Evolutionary conservation across 371 early-diverging fungal genomes (phyloP), one percentile per base, ranked within the genome.

Genomic region (Batrachochytrium dendrobatidis): DNA sequence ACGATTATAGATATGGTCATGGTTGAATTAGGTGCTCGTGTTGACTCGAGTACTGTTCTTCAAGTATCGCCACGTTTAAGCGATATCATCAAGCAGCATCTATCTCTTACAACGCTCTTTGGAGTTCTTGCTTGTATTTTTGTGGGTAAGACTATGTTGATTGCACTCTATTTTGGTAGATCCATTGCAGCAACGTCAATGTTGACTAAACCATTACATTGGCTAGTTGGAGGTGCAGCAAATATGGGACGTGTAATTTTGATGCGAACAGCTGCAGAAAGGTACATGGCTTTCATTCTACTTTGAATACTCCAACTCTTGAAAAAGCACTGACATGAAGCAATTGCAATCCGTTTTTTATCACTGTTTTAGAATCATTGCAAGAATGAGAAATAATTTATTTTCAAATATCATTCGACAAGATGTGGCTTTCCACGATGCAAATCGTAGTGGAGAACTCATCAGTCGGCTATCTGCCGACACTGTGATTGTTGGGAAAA

Each of bases 351-450:
- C 39, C n/a, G 39, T n/a, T 39, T n/a, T 15, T 39, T n/a, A 39
- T n/a, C 39, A n/a, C 48, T 6, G 7, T 28, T 46, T 8, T 28
- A 46, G 48, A 6, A 46, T 46, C n/a, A 18, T 46, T 28, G n/a
- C 5, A 6, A 8, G 8, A 6, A 22, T 46, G 48, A 22, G 48
- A 8, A 46, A 8, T 28, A 22, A 17, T 8, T 4, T 18, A 15
- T 49, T 49, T n/a, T 29, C 3, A 7, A 8, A 7, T 31, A 22
- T 49, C 50, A 60, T 88, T 34, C 70, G 55, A 28, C 85, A 88
- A 64, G 87, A 87, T 31, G 79, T 87, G 74, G 76, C 76, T 1
- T 89, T 87, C 61, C 86, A 86, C 50, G 91, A 90, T 73, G 71
- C 64, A 56, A 82, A 79, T 58, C 63, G 83, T 55, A 84, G 85